Percentiles rank a stretch among this genome's conserved stretches.
Conservation (phyloP, 257 asterid species). For the Fraxinus cuspidata region DNA sequence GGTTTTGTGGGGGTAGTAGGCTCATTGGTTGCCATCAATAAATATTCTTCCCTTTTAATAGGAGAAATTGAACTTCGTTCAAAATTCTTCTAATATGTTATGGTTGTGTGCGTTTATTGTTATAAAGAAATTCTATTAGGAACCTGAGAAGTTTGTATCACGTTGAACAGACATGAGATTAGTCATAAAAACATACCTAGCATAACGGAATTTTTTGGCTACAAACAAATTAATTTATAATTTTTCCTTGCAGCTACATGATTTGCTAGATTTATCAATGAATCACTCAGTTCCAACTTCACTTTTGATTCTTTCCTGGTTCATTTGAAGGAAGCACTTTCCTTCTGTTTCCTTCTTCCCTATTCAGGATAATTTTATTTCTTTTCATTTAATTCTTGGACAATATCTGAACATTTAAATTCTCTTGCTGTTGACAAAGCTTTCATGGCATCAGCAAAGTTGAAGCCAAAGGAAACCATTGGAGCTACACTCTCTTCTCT, state of each 20-base stretch:
- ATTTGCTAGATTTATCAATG: constrained; percentile 89
- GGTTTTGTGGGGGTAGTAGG: background rate
- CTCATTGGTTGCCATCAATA: background rate
- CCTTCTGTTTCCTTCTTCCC: constrained; percentile 15
- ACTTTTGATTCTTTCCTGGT: constrained; percentile 87
- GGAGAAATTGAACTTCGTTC: background rate
- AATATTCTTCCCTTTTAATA: background rate
- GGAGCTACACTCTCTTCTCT: constrained; percentile 80
- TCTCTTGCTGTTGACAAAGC: constrained; percentile 49
- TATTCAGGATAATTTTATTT: background rate
- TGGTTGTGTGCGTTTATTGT: constrained; percentile 5
- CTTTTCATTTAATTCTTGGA: constrained; percentile 25
- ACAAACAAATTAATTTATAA: background rate
- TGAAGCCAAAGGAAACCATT: constrained; percentile 84
- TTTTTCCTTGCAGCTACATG: constrained; percentile 60
- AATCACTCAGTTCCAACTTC: constrained; percentile 92
- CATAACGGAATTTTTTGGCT: constrained; percentile 11
- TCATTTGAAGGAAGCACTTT: constrained; percentile 8
- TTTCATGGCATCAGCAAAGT: constrained; percentile 70
- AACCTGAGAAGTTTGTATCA: constrained; percentile 16
- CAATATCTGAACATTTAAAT: constrained; percentile 28
- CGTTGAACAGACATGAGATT: constrained; percentile 13
- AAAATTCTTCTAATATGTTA: constrained; percentile 4
- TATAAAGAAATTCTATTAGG: constrained; percentile 18
- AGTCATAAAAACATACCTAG: background rate